These are phyloP conservation scores for Kurtzmaniella natalensis DNA, from an alignment of 1,139 yeast genomes.

Conservation along the genomic window DNA sequence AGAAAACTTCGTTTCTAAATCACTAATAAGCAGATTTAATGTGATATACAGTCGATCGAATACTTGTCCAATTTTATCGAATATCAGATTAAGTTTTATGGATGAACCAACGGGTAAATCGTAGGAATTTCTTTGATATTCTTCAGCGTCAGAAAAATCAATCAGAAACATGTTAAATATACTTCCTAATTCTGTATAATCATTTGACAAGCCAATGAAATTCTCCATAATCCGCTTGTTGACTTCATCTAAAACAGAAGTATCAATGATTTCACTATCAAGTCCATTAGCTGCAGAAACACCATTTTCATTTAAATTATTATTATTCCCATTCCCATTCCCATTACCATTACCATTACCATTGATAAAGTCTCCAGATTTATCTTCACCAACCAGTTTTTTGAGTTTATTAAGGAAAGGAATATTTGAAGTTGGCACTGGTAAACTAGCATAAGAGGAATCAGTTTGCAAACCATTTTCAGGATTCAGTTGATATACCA, in stretches of 20 bases:
- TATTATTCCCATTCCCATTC: background rate
- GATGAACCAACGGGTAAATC: slow-evolving; percentile 13
- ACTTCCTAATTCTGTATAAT: slow-evolving; percentile 67
- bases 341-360: background rate
- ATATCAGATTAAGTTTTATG: slow-evolving; percentile 34
- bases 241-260: slow-evolving; percentile 56
- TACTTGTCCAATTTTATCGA: slow-evolving; percentile 75
- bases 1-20: slow-evolving; percentile 66
- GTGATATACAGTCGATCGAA: slow-evolving; percentile 70
- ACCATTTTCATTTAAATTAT: slow-evolving; percentile 1
- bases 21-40: slow-evolving; percentile 63
- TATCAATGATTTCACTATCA: slow-evolving; percentile 19
- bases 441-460: slow-evolving; percentile 60
- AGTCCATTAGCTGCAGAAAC: slow-evolving; percentile 4
- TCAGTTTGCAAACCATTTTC: slow-evolving; percentile 50
- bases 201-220: slow-evolving; percentile 60
- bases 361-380: background rate
- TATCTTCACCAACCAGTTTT: slow-evolving; percentile 3
- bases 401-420: slow-evolving; percentile 34
- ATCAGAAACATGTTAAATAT: slow-evolving; percentile 71
- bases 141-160: slow-evolving; percentile 43
- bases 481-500: slow-evolving; percentile 50
- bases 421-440: slow-evolving; percentile 48
- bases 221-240: slow-evolving; percentile 63
- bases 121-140: slow-evolving; percentile 12